Evolutionary conservation across 1,284 basidiomycete species (phyloP).

Genomic region (Veloboletus limbatus): DNA sequence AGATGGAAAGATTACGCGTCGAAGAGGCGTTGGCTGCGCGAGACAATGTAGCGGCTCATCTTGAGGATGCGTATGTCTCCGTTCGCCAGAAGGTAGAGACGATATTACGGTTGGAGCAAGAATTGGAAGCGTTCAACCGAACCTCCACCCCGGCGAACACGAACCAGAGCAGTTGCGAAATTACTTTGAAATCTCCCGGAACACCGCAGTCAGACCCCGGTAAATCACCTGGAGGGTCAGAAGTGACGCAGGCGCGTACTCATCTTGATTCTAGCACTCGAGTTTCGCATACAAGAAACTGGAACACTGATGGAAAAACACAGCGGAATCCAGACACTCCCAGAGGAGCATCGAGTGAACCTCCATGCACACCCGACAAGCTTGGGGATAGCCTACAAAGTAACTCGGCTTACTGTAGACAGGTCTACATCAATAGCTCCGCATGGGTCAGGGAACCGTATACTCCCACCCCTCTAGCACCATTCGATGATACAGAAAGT

Average conservation of each 20-base stretch:
- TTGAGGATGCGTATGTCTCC: conserved; percentile 59
- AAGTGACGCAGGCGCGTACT: conserved; percentile 4
- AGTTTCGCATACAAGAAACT: background rate
- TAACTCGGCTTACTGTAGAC: conserved; percentile 27
- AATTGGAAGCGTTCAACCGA: conserved; percentile 33
- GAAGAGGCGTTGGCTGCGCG: conserved; percentile 61
- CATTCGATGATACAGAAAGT: conserved; percentile 2
- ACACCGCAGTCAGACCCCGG: conserved; percentile 3
- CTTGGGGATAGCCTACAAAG: conserved; percentile 25
- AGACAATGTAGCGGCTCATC: conserved; percentile 57
- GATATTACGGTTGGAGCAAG: conserved; percentile 49
- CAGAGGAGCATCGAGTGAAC: background rate
- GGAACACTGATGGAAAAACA: background rate
- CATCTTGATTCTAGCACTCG: background rate
- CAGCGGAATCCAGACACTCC: conserved; percentile 1
- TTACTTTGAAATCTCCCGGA: background rate
- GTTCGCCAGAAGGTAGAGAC: conserved; percentile 56
- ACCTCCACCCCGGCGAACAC: conserved; percentile 23
- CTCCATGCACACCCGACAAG: conserved; percentile 24
- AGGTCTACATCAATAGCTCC: conserved; percentile 10
- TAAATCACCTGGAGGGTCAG: background rate
- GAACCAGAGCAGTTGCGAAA: conserved; percentile 6
- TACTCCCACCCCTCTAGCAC: background rate
- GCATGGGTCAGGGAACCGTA: conserved; percentile 5
- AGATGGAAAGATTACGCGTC: conserved; percentile 54